phyloP scores from a whole-genome alignment of 176 grass and related monocot species.

The Alloteropsis semialata region DNA sequence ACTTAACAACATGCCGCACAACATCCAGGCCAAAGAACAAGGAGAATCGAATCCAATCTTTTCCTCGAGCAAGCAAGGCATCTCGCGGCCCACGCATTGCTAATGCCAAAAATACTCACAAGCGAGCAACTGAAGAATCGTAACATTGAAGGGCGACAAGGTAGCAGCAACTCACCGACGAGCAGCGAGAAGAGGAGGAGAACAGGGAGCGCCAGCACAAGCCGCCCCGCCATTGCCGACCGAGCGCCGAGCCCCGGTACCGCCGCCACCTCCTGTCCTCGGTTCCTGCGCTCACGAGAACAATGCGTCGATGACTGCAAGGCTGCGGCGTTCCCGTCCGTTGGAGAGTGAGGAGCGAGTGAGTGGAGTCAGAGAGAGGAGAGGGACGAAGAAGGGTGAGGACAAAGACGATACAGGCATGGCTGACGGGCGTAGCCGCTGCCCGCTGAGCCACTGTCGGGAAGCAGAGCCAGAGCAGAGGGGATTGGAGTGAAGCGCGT shows the following conservation, averaged over 20 bases:
- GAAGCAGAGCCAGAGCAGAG: not conserved
- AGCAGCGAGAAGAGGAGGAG: slow-evolving; percentile 46
- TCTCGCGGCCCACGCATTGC: not conserved
- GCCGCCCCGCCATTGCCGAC: slow-evolving; percentile 37
- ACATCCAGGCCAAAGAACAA: not conserved
- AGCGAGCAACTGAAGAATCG: not conserved
- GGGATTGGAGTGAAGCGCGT: slow-evolving; percentile 25
- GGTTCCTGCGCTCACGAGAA: not conserved
- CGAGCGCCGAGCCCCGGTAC: not conserved
- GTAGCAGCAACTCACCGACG: slow-evolving; percentile 24
- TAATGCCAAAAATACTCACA: not conserved
- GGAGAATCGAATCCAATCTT: not conserved
- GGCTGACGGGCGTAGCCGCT: slow-evolving; percentile 19
- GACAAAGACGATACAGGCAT: slow-evolving; percentile 35
- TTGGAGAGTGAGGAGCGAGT: not conserved
- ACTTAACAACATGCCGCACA: not conserved
- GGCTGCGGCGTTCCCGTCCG: slow-evolving; percentile 10
- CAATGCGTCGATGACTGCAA: not conserved
- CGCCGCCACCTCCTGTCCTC: not conserved
- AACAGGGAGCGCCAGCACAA: not conserved
- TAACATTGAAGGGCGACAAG: not conserved
- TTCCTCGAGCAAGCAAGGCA: slow-evolving; percentile 34
- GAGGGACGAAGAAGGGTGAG: not conserved
- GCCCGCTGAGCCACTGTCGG: slow-evolving; percentile 7
- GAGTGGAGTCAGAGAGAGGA: too few relatives aligned